A percentile compares a stretch with the other conserved stretches of the same genome.
phyloP scores from a whole-genome alignment of 768 basidiomycete species.

The Pseudohyphozyma bogoriensis region DNA sequence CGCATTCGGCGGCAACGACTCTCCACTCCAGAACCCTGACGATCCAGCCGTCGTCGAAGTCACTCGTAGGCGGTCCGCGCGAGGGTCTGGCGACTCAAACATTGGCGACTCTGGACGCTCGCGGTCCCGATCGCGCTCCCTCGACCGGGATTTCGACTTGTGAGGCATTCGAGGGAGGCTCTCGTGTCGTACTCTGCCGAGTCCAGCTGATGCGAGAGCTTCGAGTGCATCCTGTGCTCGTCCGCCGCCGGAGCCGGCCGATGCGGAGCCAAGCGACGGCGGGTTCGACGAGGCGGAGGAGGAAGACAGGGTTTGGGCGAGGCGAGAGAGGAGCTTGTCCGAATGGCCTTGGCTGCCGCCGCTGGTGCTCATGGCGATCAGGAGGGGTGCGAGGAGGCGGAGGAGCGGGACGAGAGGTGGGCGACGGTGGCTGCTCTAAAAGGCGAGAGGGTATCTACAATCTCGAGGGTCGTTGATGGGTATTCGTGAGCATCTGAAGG shows the following conservation, averaged over 20 bases:
- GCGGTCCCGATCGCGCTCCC: not conserved
- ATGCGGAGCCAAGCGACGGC: not conserved
- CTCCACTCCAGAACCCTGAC: constrained; percentile 9
- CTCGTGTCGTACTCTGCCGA: constrained; percentile 1
- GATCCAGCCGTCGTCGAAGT: too few species aligned
- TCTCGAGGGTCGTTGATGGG: too few species aligned
- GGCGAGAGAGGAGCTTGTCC: not conserved
- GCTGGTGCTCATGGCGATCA: not conserved
- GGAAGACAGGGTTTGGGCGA: not conserved
- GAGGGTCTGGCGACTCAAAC: too few species aligned
- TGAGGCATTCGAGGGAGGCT: too few species aligned
- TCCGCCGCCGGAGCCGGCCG: not conserved
- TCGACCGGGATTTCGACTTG: too few species aligned
- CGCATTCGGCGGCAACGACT: constrained; percentile 17
- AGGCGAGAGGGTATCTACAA: too few species aligned
- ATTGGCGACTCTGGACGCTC: too few species aligned
- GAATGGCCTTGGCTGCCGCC: too few species aligned
- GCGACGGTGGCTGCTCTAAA: too few species aligned
- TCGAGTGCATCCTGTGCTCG: constrained; percentile 22
- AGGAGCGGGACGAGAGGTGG: too few species aligned
- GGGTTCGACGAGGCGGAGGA: not conserved
- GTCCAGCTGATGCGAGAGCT: constrained; percentile 8
- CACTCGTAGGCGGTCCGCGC: too few species aligned
- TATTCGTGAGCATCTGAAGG: not conserved
- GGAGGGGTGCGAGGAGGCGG: too few species aligned